Percentiles rank a stretch among this genome's conserved stretches.
Evolutionary conservation across 331 rosid species (phyloP).

Genomic region (Pyrus hybrid): DNA sequence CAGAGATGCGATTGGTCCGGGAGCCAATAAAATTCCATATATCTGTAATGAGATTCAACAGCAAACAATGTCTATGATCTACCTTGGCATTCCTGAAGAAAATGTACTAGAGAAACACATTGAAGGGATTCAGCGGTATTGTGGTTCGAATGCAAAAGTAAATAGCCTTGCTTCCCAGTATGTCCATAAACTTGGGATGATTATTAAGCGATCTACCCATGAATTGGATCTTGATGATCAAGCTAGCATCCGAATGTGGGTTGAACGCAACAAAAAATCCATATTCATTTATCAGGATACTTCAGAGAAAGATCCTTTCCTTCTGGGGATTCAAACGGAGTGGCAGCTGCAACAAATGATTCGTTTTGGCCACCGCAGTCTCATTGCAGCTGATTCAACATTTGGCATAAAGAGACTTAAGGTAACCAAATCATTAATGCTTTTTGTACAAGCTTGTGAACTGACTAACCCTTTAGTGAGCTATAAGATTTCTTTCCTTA

Average conservation of each 20-base stretch:
- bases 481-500: neutral
- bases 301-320: slow-evolving; percentile 73
- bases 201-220: slow-evolving; percentile 82
- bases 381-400: slow-evolving; percentile 82
- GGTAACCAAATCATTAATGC: slow-evolving; percentile 29
- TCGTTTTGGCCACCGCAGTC: slow-evolving; percentile 81
- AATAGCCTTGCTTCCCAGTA: slow-evolving; percentile 86
- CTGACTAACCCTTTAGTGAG: neutral
- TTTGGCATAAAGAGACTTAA: slow-evolving; percentile 92
- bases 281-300: slow-evolving; percentile 77
- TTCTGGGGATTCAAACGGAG: slow-evolving; percentile 91
- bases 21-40: slow-evolving; percentile 81
- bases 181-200: slow-evolving; percentile 94
- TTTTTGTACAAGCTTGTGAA: slow-evolving; percentile 5
- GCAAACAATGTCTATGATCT: slow-evolving; percentile 96
- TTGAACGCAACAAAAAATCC: slow-evolving; percentile 73
- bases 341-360: slow-evolving; percentile 98
- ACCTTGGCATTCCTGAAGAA: slow-evolving; percentile 92
- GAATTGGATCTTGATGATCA: slow-evolving; percentile 92
- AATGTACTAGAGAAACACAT: slow-evolving; percentile 91
- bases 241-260: slow-evolving; percentile 96
- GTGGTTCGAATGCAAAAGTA: slow-evolving; percentile 71
- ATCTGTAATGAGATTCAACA: slow-evolving; percentile 90
- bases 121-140: slow-evolving; percentile 82
- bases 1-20: slow-evolving; percentile 95